Base-by-base conservation (phyloP, 768 basidiomycete species). In the Chalciporus pseudorubinellus region DNA sequence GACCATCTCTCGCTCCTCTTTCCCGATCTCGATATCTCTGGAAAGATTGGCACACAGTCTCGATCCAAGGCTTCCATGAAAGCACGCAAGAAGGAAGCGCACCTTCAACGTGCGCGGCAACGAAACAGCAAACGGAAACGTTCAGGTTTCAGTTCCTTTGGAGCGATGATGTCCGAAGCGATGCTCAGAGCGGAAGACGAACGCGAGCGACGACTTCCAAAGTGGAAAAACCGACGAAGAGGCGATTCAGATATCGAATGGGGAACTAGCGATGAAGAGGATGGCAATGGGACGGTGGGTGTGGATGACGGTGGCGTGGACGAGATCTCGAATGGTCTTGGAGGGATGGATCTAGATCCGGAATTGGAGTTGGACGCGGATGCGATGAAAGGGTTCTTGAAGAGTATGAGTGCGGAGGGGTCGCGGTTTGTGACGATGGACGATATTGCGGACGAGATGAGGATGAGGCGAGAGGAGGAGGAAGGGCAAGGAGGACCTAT, bases 171-270 rank as follows among this genome's bases (percentile, higher is more conserved):
- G 53, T 76, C 77, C 11, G 85, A 88, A 62, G 77, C 72, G 12
- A 68, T 70, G 56, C 59, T 85, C 57, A 77, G 65, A 16, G 71
- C 64, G 16, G 68, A 61, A 11, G 61, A 66, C 33, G 57, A 49
- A 4, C 55, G 46, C 14, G 73, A 75, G 26, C 56, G 44, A 20
- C 60, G 43, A 20, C 72, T 77, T 59, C 68, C 74, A 3, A 70
- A 72, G 48, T 69, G 72, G 66, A 70, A 72, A n/a, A 76, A 83
- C 56, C 70, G 80, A 64, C 75, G 85, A 45, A 68, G 72, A 39
- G 84, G 76, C 0, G 86, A 86, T 61, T 85, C 83, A 24, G 89
- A 89, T 60, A 52, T 89, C 12, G 81, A 87, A 39, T 87, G 83
- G 82, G 84, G 82, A 2, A 78, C 76, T 41, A 71, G 71, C 13